These are phyloP conservation scores for Colletotrichum karsti DNA, from an alignment of 2,329 filamentous ascomycete species.

Conservation along the genomic window DNA sequence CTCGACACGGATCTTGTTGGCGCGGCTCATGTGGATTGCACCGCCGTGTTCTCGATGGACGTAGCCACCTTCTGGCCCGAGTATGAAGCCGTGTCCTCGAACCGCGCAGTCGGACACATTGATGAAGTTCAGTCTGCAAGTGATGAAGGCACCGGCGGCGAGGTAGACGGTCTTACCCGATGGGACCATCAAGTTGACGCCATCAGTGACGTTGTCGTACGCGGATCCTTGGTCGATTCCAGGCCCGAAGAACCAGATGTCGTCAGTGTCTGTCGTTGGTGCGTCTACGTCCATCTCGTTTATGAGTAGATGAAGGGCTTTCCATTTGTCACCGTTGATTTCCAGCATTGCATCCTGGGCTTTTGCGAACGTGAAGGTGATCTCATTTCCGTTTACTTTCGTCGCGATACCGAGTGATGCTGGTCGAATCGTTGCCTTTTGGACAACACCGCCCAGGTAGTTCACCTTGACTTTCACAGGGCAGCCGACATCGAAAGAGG, in stretches of 20 bases:
- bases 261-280: conserved; percentile 23
- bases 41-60: conserved; percentile 22
- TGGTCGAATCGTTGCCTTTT: not conserved
- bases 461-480: not conserved
- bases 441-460: not conserved
- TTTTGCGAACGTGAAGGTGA: not conserved
- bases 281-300: conserved; percentile 32
- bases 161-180: conserved; percentile 31
- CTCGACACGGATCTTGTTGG: conserved; percentile 31
- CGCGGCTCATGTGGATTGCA: conserved; percentile 12
- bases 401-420: not conserved
- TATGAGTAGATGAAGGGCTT: conserved; percentile 35
- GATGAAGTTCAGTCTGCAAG: conserved; percentile 31
- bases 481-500: not conserved
- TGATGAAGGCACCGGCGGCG: conserved; percentile 30
- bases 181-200: conserved; percentile 22
- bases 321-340: conserved; percentile 37
- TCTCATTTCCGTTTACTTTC: not conserved
- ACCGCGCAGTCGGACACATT: not conserved
- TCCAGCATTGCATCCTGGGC: conserved; percentile 30
- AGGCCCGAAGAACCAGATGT: conserved; percentile 36
- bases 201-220: conserved; percentile 30
- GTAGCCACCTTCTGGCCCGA: conserved; percentile 33
- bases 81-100: conserved; percentile 8
- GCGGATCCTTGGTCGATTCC: conserved; percentile 32